Evolutionary conservation across 306 rosid genomes (phyloP).

Genomic region (Malus asiatica): DNA sequence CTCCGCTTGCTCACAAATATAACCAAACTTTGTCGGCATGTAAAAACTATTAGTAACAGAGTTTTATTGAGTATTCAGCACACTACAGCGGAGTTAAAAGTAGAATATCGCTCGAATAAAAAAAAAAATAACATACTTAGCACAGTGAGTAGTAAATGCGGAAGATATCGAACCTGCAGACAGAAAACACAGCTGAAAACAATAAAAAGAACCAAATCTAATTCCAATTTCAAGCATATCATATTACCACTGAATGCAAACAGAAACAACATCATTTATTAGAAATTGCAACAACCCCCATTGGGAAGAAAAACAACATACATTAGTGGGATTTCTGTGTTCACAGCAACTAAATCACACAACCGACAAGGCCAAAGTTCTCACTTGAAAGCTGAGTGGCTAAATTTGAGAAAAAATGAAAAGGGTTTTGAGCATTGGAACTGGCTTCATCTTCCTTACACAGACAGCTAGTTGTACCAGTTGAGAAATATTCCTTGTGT

Average conservation of each 20-base stretch:
- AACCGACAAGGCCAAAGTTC: background rate
- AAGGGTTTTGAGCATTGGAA: background rate
- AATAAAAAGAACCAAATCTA: background rate
- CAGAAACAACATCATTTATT: background rate
- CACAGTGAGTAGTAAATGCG: background rate
- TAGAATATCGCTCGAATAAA: too few species aligned
- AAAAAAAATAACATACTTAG: too few species aligned
- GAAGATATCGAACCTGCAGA: background rate
- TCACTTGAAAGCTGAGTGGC: background rate
- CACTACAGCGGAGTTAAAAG: too few species aligned
- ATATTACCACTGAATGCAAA: background rate
- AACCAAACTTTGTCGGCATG: background rate
- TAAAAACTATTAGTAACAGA: too few species aligned
- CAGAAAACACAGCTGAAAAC: background rate
- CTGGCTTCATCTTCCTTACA: background rate
- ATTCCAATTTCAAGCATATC: background rate
- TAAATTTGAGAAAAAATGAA: background rate
- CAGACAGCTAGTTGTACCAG: too few species aligned
- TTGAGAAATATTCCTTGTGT: background rate
- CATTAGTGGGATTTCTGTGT: background rate
- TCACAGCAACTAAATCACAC: background rate
- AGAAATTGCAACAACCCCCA: background rate
- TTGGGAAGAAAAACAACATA: background rate
- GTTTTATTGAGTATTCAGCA: too few species aligned
- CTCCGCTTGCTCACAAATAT: too few species aligned